A percentile compares a stretch with the other conserved stretches of the same genome.
Conservation (phyloP, 139 green algal species). For the Chlorella sp. region DNA sequence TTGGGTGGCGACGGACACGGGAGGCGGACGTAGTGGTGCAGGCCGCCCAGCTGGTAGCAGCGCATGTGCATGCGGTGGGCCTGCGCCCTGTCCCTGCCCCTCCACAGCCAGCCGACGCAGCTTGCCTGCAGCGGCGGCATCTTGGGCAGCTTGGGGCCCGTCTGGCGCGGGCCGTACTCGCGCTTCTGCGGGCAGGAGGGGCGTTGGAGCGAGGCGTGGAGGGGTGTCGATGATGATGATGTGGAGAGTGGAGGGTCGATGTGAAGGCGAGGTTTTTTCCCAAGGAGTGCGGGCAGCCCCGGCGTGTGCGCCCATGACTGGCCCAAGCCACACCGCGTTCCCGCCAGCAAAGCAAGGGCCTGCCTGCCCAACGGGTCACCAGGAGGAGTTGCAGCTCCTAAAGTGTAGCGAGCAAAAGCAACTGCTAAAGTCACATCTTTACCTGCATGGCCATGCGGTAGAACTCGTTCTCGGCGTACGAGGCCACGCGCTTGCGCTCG, state of each 20-base stretch:
- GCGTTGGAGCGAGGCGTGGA: too few species aligned
- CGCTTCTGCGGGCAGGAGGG: slow-evolving; percentile 19
- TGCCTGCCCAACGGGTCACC: not conserved
- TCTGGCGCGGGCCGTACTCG: slow-evolving; percentile 36
- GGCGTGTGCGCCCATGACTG: too few species aligned
- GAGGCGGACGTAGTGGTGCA: too few species aligned
- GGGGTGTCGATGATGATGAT: too few species aligned
- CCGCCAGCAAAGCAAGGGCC: too few species aligned
- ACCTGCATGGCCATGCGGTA: slow-evolving; percentile 56
- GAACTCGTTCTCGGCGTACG: slow-evolving; percentile 90
- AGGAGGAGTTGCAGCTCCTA: not conserved
- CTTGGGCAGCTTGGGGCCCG: slow-evolving; percentile 81
- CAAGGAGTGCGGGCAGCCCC: too few species aligned
- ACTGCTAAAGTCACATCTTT: not conserved
- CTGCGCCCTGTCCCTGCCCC: too few species aligned
- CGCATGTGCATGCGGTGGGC: too few species aligned
- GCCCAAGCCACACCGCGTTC: too few species aligned
- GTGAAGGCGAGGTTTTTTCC: too few species aligned
- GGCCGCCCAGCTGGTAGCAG: too few species aligned
- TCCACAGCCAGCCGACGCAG: not conserved
- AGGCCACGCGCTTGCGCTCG: slow-evolving; percentile 91
- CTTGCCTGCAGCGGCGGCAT: slow-evolving; percentile 80
- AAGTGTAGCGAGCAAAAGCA: not conserved
- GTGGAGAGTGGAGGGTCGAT: too few species aligned
- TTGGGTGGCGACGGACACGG: not conserved